These are phyloP conservation scores for Ustilago nuda DNA, from an alignment of 1,284 basidiomycete species.

Conservation along the genomic window DNA sequence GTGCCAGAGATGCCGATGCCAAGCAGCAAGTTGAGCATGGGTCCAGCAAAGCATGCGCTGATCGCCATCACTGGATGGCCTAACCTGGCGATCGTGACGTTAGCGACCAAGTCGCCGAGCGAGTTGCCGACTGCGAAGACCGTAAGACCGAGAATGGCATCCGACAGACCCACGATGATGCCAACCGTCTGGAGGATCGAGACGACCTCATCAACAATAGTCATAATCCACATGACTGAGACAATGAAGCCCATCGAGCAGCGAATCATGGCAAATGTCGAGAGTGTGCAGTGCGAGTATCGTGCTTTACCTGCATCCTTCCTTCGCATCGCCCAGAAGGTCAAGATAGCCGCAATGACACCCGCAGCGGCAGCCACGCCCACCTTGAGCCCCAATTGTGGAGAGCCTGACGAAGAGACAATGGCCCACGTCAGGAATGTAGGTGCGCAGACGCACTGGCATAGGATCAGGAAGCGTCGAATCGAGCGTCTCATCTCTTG, in stretches of 20 bases:
- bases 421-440: constrained; percentile 60
- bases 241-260: constrained; percentile 62
- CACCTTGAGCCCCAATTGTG: constrained; percentile 24
- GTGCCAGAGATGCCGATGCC: constrained; percentile 82
- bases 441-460: constrained; percentile 58
- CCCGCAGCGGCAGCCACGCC: constrained; percentile 21
- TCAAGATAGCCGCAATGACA: constrained; percentile 9
- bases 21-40: constrained; percentile 96
- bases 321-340: constrained; percentile 33
- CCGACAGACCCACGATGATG: constrained; percentile 91
- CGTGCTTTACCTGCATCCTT: constrained; percentile 32
- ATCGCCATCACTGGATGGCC: constrained; percentile 72
- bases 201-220: constrained; percentile 65
- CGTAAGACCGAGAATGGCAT: constrained; percentile 95
- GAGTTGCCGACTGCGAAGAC: constrained; percentile 97
- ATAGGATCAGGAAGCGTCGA: constrained; percentile 47
- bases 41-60: constrained; percentile 91
- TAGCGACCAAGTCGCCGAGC: constrained; percentile 94
- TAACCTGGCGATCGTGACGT: constrained; percentile 78
- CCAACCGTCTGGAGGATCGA: constrained; percentile 80
- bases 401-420: constrained; percentile 33
- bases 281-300: constrained; percentile 40
- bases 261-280: constrained; percentile 39
- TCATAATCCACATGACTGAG: constrained; percentile 66
- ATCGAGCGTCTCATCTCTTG: constrained; percentile 41